phyloP scores from a whole-genome alignment of 2,329 filamentous ascomycete species.

The Calycina marina region DNA sequence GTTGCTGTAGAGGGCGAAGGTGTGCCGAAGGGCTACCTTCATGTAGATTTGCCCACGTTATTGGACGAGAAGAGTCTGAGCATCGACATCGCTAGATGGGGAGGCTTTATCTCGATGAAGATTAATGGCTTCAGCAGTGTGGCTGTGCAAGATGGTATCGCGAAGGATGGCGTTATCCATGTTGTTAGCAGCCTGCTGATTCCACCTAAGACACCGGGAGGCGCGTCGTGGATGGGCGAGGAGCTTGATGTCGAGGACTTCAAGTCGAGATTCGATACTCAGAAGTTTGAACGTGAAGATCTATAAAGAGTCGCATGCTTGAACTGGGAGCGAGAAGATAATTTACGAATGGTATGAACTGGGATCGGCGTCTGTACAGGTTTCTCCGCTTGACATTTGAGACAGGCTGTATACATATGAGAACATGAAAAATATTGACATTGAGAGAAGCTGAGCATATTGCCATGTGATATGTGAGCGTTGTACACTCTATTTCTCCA shows the following conservation, averaged over 20 bases:
- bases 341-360: background rate
- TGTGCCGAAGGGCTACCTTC: constrained; percentile 28
- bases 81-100: constrained; percentile 56
- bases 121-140: constrained; percentile 62
- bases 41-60: constrained; percentile 59
- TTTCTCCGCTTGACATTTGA: too few relatives aligned
- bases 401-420: too few relatives aligned
- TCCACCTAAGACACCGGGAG: constrained; percentile 40
- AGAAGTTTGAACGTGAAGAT: background rate
- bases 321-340: too few relatives aligned
- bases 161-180: constrained; percentile 71
- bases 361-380: too few relatives aligned
- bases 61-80: constrained; percentile 50
- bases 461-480: too few relatives aligned
- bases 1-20: constrained; percentile 17
- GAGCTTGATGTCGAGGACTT: constrained; percentile 46
- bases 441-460: too few relatives aligned
- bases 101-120: constrained; percentile 55
- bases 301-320: background rate
- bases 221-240: constrained; percentile 26
- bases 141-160: constrained; percentile 52
- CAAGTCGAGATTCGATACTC: constrained; percentile 26
- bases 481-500: too few relatives aligned
- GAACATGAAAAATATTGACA: too few relatives aligned
- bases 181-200: constrained; percentile 60